Conservation (phyloP, 1,284 basidiomycete genomes). For the Trametes polyzona region DNA sequence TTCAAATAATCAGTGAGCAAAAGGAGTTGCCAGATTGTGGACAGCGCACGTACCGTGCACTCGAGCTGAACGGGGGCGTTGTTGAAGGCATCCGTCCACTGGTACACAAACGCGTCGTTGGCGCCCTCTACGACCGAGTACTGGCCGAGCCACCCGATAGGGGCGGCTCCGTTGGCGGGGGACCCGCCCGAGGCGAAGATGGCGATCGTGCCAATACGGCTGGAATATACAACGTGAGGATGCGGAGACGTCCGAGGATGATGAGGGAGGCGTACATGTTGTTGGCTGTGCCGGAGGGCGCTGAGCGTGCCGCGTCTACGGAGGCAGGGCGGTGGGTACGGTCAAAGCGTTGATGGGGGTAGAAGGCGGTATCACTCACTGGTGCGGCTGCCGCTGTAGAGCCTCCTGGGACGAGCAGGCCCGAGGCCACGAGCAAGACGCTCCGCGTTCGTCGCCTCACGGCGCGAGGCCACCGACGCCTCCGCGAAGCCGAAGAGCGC, state of each 20-base stretch:
- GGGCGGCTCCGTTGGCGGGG: not conserved
- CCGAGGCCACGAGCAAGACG: slow-evolving; percentile 7
- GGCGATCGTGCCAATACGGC: not conserved
- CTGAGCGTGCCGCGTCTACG: slow-evolving; percentile 2
- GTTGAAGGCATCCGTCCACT: not conserved
- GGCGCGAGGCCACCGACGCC: not conserved
- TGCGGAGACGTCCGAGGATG: not conserved
- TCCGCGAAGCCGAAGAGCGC: slow-evolving; percentile 15
- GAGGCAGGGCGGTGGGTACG: not conserved
- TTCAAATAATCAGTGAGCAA: not conserved
- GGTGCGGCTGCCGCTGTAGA: slow-evolving; percentile 2
- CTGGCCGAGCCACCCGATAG: not conserved
- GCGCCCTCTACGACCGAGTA: not conserved
- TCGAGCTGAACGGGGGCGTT: not conserved
- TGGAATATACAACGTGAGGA: not conserved
- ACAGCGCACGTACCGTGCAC: not conserved
- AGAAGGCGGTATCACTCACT: not conserved
- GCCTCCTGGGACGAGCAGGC: slow-evolving; percentile 5
- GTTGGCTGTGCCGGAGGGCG: not conserved
- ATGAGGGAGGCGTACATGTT: not conserved
- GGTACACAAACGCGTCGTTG: not conserved
- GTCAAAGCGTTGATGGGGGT: not conserved
- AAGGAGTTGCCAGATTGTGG: not conserved
- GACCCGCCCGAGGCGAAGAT: not conserved
- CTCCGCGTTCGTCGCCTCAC: slow-evolving; percentile 12